These are phyloP conservation scores for Clathrospora elynae DNA, from an alignment of 2,329 filamentous ascomycete genomes.

Conservation along the genomic window DNA sequence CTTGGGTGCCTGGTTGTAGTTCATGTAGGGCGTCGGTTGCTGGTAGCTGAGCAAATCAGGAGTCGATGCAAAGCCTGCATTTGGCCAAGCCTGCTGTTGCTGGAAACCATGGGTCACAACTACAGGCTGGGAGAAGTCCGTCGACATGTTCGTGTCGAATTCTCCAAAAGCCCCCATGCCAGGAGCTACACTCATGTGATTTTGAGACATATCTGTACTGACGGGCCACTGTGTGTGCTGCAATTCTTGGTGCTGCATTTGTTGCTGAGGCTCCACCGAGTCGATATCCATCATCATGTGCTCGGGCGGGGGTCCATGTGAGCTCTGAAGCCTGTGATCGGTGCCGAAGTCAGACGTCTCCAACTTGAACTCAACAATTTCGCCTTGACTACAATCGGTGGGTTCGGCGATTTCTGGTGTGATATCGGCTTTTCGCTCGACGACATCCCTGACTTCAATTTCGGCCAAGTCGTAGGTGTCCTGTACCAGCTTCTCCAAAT, in stretches of 20 bases:
- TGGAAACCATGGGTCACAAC: slow-evolving; percentile 42
- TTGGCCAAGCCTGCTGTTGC: slow-evolving; percentile 38
- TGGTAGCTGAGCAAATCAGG: slow-evolving; percentile 44
- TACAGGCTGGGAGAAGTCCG: slow-evolving; percentile 41
- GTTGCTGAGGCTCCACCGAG: slow-evolving; percentile 38
- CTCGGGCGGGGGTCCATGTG: slow-evolving; percentile 39
- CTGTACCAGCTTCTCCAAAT: slow-evolving; percentile 62
- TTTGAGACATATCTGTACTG: slow-evolving; percentile 40
- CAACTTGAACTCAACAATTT: slow-evolving; percentile 45
- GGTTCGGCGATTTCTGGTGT: slow-evolving; percentile 33
- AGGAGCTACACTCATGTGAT: slow-evolving; percentile 32
- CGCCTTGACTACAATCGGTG: slow-evolving; percentile 34
- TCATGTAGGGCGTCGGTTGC: slow-evolving; percentile 38
- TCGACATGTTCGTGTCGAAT: slow-evolving; percentile 38
- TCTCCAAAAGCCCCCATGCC: slow-evolving; percentile 38
- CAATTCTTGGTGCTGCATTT: slow-evolving; percentile 37
- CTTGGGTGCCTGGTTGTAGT: slow-evolving; percentile 37
- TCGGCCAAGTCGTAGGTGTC: slow-evolving; percentile 62
- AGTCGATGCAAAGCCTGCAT: slow-evolving; percentile 44
- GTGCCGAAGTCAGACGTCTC: slow-evolving; percentile 39
- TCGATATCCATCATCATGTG: slow-evolving; percentile 46
- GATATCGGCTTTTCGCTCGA: slow-evolving; percentile 31
- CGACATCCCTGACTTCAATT: slow-evolving; percentile 37
- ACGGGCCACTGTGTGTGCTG: slow-evolving; percentile 44
- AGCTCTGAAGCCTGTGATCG: slow-evolving; percentile 37